These are phyloP conservation scores for Phytophthora podocarpi DNA, from an alignment of 352 stramenopile species.

Conservation along the genomic window DNA sequence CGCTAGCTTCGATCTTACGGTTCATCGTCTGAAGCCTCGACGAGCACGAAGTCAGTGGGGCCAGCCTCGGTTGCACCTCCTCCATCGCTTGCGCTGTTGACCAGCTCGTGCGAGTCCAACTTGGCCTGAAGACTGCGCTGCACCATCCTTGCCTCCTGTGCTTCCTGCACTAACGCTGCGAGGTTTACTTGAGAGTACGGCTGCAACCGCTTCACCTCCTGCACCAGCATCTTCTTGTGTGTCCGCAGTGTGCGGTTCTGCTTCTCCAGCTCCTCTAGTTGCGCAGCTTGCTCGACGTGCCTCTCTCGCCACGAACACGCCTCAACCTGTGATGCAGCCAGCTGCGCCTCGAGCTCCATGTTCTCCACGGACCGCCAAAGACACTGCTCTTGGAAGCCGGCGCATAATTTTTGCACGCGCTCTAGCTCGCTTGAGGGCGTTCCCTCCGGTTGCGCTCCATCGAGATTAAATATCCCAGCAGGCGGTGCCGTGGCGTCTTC, in stretches of 20 bases:
- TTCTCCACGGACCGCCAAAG: conserved; percentile 77
- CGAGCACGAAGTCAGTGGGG: conserved; percentile 36
- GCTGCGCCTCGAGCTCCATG: conserved; percentile 58
- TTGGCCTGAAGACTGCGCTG: conserved; percentile 66
- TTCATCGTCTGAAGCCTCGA: conserved; percentile 28
- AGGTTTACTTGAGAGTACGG: conserved; percentile 74
- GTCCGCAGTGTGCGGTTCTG: conserved; percentile 48
- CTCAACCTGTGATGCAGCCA: conserved; percentile 35
- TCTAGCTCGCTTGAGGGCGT: conserved; percentile 41
- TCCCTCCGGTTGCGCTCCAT: conserved; percentile 13
- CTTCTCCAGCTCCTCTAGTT: conserved; percentile 26
- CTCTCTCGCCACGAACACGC: conserved; percentile 36
- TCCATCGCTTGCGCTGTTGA: neutral
- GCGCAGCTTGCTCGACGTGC: conserved; percentile 22
- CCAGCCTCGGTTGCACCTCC: neutral
- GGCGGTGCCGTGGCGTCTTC: neutral
- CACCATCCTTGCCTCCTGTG: conserved; percentile 76
- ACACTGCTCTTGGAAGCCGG: conserved; percentile 78
- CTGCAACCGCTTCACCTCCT: conserved; percentile 73
- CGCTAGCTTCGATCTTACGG: neutral
- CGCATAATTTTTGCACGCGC: conserved; percentile 52
- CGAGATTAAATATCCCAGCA: conserved; percentile 10
- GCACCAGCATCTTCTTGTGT: conserved; percentile 66
- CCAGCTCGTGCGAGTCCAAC: conserved; percentile 33
- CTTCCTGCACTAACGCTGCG: conserved; percentile 63